Evolutionary conservation across 1,284 basidiomycete species (phyloP).

Genomic region (Marasmius fiardii): DNA sequence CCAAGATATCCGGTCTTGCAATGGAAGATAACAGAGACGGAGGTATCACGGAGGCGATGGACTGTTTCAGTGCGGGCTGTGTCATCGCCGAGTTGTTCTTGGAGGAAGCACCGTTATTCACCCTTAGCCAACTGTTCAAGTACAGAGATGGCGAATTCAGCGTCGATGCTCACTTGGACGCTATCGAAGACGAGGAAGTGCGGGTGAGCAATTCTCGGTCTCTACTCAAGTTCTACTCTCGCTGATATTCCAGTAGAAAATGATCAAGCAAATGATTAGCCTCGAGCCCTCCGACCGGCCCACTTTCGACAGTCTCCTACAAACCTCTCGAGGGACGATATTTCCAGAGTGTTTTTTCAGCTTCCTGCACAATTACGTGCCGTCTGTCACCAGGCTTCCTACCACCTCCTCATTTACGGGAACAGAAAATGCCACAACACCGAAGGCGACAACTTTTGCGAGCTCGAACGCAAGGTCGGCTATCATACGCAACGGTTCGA

Average conservation of each 20-base stretch:
- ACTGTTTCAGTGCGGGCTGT: slow-evolving; percentile 95
- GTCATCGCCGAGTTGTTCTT: slow-evolving; percentile 96
- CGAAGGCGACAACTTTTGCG: slow-evolving; percentile 24
- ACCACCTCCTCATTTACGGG: slow-evolving; percentile 39
- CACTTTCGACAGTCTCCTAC: slow-evolving; percentile 81
- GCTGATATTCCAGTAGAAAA: slow-evolving; percentile 48
- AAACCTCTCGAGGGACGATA: slow-evolving; percentile 72
- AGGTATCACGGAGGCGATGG: slow-evolving; percentile 94
- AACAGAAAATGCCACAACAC: slow-evolving; percentile 26
- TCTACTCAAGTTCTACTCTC: slow-evolving; percentile 6
- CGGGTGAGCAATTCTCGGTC: slow-evolving; percentile 50
- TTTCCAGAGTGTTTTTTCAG: slow-evolving; percentile 95
- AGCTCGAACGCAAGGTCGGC: slow-evolving; percentile 23
- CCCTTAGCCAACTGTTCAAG: slow-evolving; percentile 93
- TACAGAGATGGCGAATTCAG: slow-evolving; percentile 86
- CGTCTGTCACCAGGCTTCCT: slow-evolving; percentile 73
- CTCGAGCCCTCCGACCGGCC: slow-evolving; percentile 78
- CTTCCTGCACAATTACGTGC: slow-evolving; percentile 88
- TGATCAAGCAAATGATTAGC: slow-evolving; percentile 89
- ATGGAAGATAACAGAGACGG: slow-evolving; percentile 60
- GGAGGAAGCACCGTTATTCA: slow-evolving; percentile 93
- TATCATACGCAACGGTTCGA: slow-evolving; percentile 26
- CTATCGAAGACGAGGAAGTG: slow-evolving; percentile 81
- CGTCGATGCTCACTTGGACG: slow-evolving; percentile 70
- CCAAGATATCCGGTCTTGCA: slow-evolving; percentile 50